These are phyloP conservation scores for Xylariales sp. DNA, from an alignment of 2,329 filamentous ascomycete species.

Conservation along the genomic window DNA sequence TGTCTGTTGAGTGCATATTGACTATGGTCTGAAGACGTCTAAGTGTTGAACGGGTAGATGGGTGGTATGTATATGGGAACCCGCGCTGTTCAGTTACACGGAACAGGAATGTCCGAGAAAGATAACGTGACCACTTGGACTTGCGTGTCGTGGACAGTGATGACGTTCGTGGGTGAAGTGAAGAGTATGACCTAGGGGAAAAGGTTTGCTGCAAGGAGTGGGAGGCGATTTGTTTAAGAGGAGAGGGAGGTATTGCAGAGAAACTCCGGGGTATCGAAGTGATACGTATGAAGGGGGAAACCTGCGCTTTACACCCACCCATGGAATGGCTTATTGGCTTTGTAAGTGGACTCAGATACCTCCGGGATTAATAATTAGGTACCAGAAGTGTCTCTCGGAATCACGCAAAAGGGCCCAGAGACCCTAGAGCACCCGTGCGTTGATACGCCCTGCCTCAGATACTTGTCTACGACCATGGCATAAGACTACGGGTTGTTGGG, in stretches of 20 bases:
- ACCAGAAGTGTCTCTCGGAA: conserved; percentile 3
- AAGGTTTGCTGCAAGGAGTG: conserved; percentile 1
- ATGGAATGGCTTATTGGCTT: background rate
- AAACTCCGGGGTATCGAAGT: background rate
- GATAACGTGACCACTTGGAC: too few relatives aligned
- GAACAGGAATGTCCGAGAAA: too few relatives aligned
- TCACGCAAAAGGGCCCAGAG: conserved; percentile 1
- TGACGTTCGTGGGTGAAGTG: conserved; percentile 1
- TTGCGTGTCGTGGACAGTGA: background rate
- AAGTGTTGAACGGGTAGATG: too few relatives aligned
- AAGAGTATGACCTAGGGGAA: conserved; percentile 1
- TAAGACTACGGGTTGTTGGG: too few relatives aligned
- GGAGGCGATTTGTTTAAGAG: conserved; percentile 5
- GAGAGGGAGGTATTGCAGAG: background rate
- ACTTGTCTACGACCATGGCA: too few relatives aligned
- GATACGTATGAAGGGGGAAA: background rate
- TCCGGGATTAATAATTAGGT: conserved; percentile 7
- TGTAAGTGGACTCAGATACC: conserved; percentile 7
- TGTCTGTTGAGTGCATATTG: conserved; percentile 28
- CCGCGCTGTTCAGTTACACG: too few relatives aligned
- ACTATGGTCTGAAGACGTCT: too few relatives aligned
- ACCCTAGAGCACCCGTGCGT: background rate
- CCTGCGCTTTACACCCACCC: background rate
- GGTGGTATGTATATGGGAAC: background rate
- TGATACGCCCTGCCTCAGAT: too few relatives aligned